These are phyloP conservation scores for Pleoardoris graminearum DNA, from an alignment of 2,329 filamentous ascomycete species.

Conservation along the genomic window DNA sequence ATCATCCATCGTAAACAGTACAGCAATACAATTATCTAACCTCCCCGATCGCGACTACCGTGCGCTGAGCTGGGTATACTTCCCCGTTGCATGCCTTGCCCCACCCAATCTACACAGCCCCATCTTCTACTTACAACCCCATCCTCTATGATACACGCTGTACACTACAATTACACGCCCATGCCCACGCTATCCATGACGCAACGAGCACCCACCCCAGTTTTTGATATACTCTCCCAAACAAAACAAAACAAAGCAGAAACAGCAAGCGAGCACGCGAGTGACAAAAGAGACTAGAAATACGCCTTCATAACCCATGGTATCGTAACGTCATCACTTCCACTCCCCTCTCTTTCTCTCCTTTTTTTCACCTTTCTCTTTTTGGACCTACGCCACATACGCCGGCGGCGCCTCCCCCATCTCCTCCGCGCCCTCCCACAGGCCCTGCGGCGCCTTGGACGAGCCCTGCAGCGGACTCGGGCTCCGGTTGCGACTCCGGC, in stretches of 20 bases:
- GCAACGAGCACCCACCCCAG: background rate
- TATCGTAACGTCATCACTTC: slow-evolving; percentile 2
- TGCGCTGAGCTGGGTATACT: no score
- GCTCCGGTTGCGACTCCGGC: slow-evolving; percentile 16
- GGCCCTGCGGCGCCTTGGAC: slow-evolving; percentile 16
- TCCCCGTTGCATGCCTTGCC: no score
- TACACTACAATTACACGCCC: background rate
- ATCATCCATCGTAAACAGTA: no score
- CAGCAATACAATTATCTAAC: no score
- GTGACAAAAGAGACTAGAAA: background rate
- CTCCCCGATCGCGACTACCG: no score
- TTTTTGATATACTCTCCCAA: background rate
- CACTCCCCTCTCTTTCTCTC: background rate
- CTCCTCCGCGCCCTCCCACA: slow-evolving; percentile 30
- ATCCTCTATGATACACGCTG: background rate
- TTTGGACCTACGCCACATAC: slow-evolving; percentile 43
- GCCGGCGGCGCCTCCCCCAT: slow-evolving; percentile 39
- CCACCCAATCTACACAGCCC: no score
- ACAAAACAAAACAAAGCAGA: background rate
- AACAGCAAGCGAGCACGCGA: background rate
- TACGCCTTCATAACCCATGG: slow-evolving; percentile 3
- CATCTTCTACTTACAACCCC: no score
- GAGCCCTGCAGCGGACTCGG: slow-evolving; percentile 10
- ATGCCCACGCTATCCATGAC: no score
- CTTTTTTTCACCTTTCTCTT: no score